Evolutionary conservation across 306 rosid species (phyloP), one percentile per base, ranked within the genome.

Genomic region (Crotalaria pallida): DNA sequence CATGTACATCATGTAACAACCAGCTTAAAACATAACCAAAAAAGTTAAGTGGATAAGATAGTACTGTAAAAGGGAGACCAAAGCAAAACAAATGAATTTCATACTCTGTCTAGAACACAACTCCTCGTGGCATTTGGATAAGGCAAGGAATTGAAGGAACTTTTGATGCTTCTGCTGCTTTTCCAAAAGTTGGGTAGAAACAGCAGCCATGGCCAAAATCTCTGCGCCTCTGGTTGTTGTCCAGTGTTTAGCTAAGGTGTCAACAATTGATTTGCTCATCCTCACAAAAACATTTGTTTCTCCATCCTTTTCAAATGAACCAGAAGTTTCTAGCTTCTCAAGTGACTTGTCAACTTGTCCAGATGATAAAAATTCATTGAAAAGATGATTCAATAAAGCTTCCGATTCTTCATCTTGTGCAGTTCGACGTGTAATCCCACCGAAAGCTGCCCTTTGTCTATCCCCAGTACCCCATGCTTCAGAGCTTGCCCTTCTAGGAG

Each of bases 191-290:
- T 93, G 98, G 81, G 88, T 67, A n/a, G 89, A 87, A 63, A 94
- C 92, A 67, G 85, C 84, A 57, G 95, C 88, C 98, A 90, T 87
- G 41, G 97, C 87, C 87, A 94, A 76, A 90, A 94, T 87, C 92
- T 94, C 97, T 18, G 97, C 98, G 72, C 96, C 98, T 79, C 97
- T 82, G 34, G 94, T 94, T 75, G 96, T 90, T 65, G 98, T 94
- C 98, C 98, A 94, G 76, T 94, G 98, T 81, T 94, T 94, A 41
- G 98, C 98, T 82, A 94, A 86, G 69, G 97, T 88, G 76, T 94
- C 97, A 64, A 90, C 55, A 58, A 90, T 87, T 78, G 98, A 90
- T 82, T 90, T 93, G 90, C 98, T 90, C 86, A 85, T 72, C 80
- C 96, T 77, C 15, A 89, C 88, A 87, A 90, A 90, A 78, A 88